phyloP scores from a whole-genome alignment of 1,284 basidiomycete species.

The Sutorius eximius region DNA sequence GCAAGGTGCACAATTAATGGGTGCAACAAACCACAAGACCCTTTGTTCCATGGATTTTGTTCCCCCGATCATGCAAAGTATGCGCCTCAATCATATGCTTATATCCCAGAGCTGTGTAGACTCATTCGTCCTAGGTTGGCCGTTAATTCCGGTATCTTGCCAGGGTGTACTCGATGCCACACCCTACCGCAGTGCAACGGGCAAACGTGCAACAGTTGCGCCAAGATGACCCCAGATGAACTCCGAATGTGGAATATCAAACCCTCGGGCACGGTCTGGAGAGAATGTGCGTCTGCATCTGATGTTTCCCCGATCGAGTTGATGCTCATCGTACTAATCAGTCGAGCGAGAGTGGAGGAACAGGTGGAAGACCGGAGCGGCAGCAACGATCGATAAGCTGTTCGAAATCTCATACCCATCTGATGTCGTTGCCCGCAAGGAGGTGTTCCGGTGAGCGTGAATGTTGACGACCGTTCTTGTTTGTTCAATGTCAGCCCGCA shows the following conservation, averaged over 20 bases:
- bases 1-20: constrained; percentile 46
- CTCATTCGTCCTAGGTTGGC: constrained; percentile 43
- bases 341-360: constrained; percentile 42
- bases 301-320: constrained; percentile 20
- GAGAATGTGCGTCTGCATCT: constrained; percentile 33
- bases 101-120: constrained; percentile 8
- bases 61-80: constrained; percentile 57
- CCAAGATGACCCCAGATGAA: constrained; percentile 26
- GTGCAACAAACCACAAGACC: constrained; percentile 49
- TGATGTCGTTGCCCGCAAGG: constrained; percentile 37
- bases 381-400: constrained; percentile 49
- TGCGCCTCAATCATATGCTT: constrained; percentile 17
- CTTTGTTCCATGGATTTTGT: constrained; percentile 52
- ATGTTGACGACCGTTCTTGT: constrained; percentile 17
- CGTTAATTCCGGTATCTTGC: constrained; percentile 45
- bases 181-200: constrained; percentile 39
- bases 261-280: constrained; percentile 34
- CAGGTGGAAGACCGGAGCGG: constrained; percentile 46
- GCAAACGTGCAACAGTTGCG: constrained; percentile 25
- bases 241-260: constrained; percentile 34
- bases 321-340: constrained; percentile 17
- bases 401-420: constrained; percentile 46
- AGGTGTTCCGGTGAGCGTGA: constrained; percentile 46
- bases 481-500: constrained; percentile 14
- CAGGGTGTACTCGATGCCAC: constrained; percentile 49